Percentiles rank a stretch among this genome's conserved stretches.
Evolutionary conservation across 768 basidiomycete genomes (phyloP).

Genomic region (Cystofilobasidium bisporidii): DNA sequence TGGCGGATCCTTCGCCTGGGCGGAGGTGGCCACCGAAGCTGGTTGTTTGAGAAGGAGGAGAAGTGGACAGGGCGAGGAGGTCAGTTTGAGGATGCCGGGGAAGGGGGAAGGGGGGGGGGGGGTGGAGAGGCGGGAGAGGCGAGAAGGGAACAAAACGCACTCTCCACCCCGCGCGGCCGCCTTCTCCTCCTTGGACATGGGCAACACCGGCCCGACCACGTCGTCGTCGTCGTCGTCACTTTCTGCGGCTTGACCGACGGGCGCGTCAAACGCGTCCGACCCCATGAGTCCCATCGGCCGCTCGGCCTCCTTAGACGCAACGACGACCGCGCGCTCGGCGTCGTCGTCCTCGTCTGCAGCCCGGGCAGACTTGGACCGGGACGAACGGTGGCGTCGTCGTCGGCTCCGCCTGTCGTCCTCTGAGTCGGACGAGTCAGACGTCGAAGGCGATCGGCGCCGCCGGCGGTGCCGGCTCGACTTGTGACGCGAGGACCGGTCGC

Average conservation of each 20-base stretch:
- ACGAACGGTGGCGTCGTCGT: constrained; percentile 42
- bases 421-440: constrained; percentile 15
- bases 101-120: neutral
- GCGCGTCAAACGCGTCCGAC: constrained; percentile 28
- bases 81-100: neutral
- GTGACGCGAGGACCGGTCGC: constrained; percentile 3
- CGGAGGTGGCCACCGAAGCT: constrained; percentile 76
- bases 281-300: constrained; percentile 22
- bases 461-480: constrained; percentile 16
- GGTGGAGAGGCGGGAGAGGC: neutral
- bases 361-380: constrained; percentile 26
- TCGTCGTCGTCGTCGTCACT: constrained; percentile 51
- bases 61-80: neutral
- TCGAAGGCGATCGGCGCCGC: neutral
- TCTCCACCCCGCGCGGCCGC: constrained; percentile 51
- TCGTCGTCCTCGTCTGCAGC: no score
- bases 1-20: constrained; percentile 91
- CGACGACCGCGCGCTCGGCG: constrained; percentile 5
- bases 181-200: constrained; percentile 52
- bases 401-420: constrained; percentile 32
- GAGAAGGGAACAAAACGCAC: no score
- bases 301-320: constrained; percentile 6
- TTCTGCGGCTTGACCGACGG: constrained; percentile 33
- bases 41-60: neutral
- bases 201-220: constrained; percentile 54